These are phyloP conservation scores for Naganishia randhawae DNA, from an alignment of 768 basidiomycete genomes.

Conservation along the genomic window DNA sequence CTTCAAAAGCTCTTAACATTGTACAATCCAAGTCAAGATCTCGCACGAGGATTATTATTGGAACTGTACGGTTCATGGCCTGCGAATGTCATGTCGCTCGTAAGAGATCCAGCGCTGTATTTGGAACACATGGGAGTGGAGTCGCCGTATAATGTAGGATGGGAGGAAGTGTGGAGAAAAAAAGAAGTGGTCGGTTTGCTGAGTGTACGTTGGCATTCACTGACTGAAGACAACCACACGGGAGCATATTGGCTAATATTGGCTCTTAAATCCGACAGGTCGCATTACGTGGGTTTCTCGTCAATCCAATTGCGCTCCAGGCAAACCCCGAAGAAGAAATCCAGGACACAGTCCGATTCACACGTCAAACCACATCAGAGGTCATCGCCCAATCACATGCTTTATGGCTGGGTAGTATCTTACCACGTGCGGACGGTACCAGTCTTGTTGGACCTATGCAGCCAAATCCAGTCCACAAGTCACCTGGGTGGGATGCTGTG, in stretches of 20 bases:
- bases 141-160: conserved; percentile 1
- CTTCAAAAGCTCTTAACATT: not conserved
- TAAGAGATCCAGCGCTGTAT: conserved; percentile 7
- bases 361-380: not conserved
- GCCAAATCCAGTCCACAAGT: not conserved
- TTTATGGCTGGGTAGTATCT: conserved; percentile 10
- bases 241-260: not conserved
- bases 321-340: not conserved
- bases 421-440: conserved; percentile 1
- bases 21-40: not conserved
- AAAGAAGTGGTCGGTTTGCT: not conserved
- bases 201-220: not conserved
- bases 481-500: not conserved
- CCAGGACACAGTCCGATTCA: conserved; percentile 3
- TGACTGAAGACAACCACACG: not conserved
- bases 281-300: conserved; percentile 21
- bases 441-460: not conserved
- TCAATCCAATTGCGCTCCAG: conserved; percentile 19
- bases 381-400: conserved; percentile 7
- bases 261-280: not conserved
- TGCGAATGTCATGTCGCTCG: conserved; percentile 6
- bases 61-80: conserved; percentile 10
- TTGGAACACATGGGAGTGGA: not conserved
- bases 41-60: not conserved
- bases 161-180: conserved; percentile 24